These are phyloP conservation scores for Picochlorum costavermella DNA, from an alignment of 139 green algal species.

Conservation along the genomic window DNA sequence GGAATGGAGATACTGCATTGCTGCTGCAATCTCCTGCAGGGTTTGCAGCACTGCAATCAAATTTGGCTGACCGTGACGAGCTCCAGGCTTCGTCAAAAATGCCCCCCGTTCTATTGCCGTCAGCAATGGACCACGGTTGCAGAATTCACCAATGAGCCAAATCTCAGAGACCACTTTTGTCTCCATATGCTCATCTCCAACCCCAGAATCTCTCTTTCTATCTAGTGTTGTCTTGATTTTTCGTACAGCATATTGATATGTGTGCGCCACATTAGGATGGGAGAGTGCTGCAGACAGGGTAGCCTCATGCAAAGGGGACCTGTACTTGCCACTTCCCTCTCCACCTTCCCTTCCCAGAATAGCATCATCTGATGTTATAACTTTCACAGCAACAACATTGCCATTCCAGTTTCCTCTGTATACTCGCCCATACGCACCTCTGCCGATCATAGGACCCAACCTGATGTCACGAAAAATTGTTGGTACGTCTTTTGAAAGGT, in stretches of 20 bases:
- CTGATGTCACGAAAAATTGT: constrained; percentile 42
- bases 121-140: constrained; percentile 36
- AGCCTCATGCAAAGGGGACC: constrained; percentile 8
- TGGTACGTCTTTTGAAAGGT: constrained; percentile 13
- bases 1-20: constrained; percentile 35
- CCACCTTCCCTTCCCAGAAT: not conserved
- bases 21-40: constrained; percentile 37
- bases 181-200: not conserved
- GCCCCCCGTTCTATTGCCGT: constrained; percentile 39
- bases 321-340: constrained; percentile 11
- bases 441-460: constrained; percentile 56
- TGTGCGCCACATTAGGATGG: constrained; percentile 45
- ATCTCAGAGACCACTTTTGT: constrained; percentile 18
- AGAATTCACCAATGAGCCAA: constrained; percentile 39
- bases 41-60: constrained; percentile 35
- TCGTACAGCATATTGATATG: constrained; percentile 36
- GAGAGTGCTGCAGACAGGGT: constrained; percentile 21
- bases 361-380: constrained; percentile 38
- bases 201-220: constrained; percentile 1
- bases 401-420: constrained; percentile 59
- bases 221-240: not conserved
- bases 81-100: constrained; percentile 31
- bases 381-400: constrained; percentile 66
- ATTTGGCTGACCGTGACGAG: constrained; percentile 30
- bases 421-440: constrained; percentile 51